phyloP scores from a whole-genome alignment of 352 stramenopile genomes.

The Phytopythium kandeliae region DNA sequence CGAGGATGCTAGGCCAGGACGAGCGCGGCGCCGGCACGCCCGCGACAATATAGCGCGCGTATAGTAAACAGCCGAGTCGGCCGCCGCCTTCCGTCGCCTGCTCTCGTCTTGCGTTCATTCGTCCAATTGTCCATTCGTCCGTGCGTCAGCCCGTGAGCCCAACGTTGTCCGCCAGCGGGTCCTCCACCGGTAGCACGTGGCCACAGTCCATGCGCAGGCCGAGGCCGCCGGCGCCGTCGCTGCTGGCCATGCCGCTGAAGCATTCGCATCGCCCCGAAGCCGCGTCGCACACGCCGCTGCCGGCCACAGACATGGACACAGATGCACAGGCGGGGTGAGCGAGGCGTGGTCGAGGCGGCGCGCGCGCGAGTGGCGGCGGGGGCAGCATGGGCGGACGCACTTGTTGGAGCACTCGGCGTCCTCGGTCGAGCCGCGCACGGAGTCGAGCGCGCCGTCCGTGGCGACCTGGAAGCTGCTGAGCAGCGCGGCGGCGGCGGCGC shows the following conservation, averaged over 20 bases:
- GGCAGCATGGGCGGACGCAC: conserved; percentile 16
- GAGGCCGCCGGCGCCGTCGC: conserved; percentile 36
- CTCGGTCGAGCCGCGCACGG: conserved; percentile 56
- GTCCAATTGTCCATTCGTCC: not conserved
- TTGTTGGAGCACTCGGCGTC: conserved; percentile 74
- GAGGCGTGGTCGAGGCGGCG: no score
- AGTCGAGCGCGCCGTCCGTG: conserved; percentile 42
- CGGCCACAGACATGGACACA: no score
- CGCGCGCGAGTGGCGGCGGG: no score
- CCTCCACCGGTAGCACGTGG: conserved; percentile 32
- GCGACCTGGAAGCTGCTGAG: conserved; percentile 49
- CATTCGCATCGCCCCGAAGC: conserved; percentile 42
- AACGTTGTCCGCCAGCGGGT: conserved; percentile 29
- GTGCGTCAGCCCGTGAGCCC: conserved; percentile 12
- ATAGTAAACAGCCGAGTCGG: no score
- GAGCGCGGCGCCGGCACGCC: no score
- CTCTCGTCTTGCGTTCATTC: no score
- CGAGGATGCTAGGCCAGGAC: no score
- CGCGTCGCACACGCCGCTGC: conserved; percentile 59
- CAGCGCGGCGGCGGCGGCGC: conserved; percentile 20
- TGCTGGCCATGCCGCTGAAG: conserved; percentile 70
- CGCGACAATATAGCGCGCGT: no score
- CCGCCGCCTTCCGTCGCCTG: no score
- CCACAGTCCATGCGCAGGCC: conserved; percentile 64
- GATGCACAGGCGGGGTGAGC: no score